A percentile compares a stretch with the other conserved stretches of the same genome.
Conservation (phyloP, 345 rosid species). For the Lepidium aucheri region DNA sequence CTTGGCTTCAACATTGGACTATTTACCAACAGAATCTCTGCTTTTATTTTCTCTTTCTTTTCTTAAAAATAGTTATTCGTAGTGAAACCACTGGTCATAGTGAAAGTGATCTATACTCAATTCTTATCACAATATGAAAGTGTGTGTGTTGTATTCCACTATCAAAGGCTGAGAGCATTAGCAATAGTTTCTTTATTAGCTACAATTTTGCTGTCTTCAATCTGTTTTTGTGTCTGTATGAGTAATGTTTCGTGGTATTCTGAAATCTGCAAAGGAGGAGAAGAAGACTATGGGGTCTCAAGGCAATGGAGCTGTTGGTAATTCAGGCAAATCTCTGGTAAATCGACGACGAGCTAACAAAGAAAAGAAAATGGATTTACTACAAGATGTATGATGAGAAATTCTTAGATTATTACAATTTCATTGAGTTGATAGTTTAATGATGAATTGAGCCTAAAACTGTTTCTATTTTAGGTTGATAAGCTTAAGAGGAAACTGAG, state of each 20-base stretch:
- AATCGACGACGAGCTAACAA: slow-evolving; percentile 55
- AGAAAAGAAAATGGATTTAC: slow-evolving; percentile 71
- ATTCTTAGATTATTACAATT: not conserved
- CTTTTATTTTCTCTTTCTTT: not conserved
- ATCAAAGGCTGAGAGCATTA: slow-evolving; percentile 46
- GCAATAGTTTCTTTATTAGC: slow-evolving; percentile 34
- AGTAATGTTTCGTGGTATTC: slow-evolving; percentile 18
- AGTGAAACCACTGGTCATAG: slow-evolving; percentile 24
- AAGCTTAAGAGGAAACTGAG: slow-evolving; percentile 87
- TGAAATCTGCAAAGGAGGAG: slow-evolving; percentile 25
- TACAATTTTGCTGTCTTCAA: slow-evolving; percentile 2
- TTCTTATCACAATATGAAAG: slow-evolving; percentile 49
- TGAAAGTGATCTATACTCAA: slow-evolving; percentile 17
- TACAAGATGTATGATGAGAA: slow-evolving; percentile 63
- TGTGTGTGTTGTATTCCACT: slow-evolving; percentile 37
- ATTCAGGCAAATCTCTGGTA: slow-evolving; percentile 35
- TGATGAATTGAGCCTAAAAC: not conserved
- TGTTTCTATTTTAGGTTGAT: slow-evolving; percentile 57
- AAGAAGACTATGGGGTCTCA: slow-evolving; percentile 50
- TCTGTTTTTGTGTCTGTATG: slow-evolving; percentile 8
- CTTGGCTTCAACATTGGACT: slow-evolving; percentile 28
- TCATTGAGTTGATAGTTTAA: not conserved
- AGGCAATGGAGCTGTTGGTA: slow-evolving; percentile 30
- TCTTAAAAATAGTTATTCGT: not conserved
- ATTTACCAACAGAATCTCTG: slow-evolving; percentile 11